Percentiles rank a stretch among this genome's conserved stretches.
Conservation (phyloP, 2,329 filamentous ascomycete genomes). For the Cladosporium cucumerinum region DNA sequence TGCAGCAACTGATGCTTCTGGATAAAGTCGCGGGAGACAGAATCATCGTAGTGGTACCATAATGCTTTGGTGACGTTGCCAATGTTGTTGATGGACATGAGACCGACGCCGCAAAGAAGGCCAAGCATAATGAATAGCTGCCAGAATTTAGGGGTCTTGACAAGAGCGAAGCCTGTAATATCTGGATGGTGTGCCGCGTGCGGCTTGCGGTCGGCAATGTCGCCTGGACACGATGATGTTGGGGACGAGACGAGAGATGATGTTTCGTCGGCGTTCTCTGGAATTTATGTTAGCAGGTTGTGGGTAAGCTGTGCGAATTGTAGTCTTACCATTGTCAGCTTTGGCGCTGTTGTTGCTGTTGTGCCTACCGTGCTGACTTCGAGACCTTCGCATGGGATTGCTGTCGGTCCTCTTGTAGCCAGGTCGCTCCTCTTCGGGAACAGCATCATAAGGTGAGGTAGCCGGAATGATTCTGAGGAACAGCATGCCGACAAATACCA, state of each 20-base stretch:
- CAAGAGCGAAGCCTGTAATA: slow-evolving; percentile 77
- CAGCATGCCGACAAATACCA: slow-evolving; percentile 68
- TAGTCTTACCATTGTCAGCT: slow-evolving; percentile 62
- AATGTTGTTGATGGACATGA: slow-evolving; percentile 99
- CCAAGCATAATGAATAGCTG: slow-evolving; percentile 84
- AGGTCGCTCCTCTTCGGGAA: slow-evolving; percentile 44
- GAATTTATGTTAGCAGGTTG: slow-evolving; percentile 1
- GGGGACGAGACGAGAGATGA: slow-evolving; percentile 72
- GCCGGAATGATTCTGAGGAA: slow-evolving; percentile 73
- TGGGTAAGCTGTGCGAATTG: no score
- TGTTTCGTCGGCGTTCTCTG: slow-evolving; percentile 62
- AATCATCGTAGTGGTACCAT: slow-evolving; percentile 80
- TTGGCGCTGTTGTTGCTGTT: slow-evolving; percentile 19
- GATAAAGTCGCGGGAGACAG: slow-evolving; percentile 69
- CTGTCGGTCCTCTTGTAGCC: slow-evolving; percentile 35
- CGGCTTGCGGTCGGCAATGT: slow-evolving; percentile 45
- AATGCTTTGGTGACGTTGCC: slow-evolving; percentile 81
- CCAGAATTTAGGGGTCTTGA: slow-evolving; percentile 79
- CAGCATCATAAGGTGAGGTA: slow-evolving; percentile 50
- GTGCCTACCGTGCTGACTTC: slow-evolving; percentile 33
- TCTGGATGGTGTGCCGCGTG: slow-evolving; percentile 77
- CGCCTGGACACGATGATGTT: slow-evolving; percentile 51
- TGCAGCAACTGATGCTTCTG: slow-evolving; percentile 82
- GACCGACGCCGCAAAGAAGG: slow-evolving; percentile 83
- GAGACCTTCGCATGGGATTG: slow-evolving; percentile 47